These are phyloP conservation scores for Phragmites australis DNA, from an alignment of 176 grass and related monocot species.

Conservation along the genomic window DNA sequence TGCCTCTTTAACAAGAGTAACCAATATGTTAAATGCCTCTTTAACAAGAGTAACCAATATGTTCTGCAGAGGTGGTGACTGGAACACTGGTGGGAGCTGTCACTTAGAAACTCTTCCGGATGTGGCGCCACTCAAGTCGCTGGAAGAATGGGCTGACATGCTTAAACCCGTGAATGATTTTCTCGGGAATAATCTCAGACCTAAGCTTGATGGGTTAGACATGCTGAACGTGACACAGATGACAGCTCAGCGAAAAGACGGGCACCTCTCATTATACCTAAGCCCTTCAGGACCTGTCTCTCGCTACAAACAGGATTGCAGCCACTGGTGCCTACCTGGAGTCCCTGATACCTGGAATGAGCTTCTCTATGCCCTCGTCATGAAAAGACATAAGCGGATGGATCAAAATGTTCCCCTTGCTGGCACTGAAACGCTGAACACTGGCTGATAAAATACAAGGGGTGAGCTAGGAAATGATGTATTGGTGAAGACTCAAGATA, in stretches of 20 bases:
- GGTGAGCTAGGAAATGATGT: neutral
- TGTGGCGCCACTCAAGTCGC: conserved; percentile 24
- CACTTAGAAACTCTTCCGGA: conserved; percentile 78
- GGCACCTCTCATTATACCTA: conserved; percentile 76
- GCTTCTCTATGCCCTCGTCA: conserved; percentile 69
- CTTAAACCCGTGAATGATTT: conserved; percentile 61
- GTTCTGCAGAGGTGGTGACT: conserved; percentile 64
- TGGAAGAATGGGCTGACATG: conserved; percentile 57
- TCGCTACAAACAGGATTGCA: conserved; percentile 82
- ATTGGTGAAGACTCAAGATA: neutral
- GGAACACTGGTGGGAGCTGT: conserved; percentile 78
- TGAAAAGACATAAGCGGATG: conserved; percentile 42
- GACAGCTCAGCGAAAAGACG: conserved; percentile 76
- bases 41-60: neutral
- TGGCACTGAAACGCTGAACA: conserved; percentile 16
- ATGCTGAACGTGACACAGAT: conserved; percentile 85
- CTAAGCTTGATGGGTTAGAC: conserved; percentile 43
- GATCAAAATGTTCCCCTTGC: conserved; percentile 13
- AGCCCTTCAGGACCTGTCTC: conserved; percentile 54
- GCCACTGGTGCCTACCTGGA: conserved; percentile 96
- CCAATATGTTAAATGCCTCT: neutral
- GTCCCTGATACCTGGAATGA: conserved; percentile 96
- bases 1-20: neutral
- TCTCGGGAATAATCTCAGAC: conserved; percentile 40
- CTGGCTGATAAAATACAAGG: conserved; percentile 10